Base-by-base conservation (phyloP, 768 basidiomycete species). In the Galerina marginata region DNA sequence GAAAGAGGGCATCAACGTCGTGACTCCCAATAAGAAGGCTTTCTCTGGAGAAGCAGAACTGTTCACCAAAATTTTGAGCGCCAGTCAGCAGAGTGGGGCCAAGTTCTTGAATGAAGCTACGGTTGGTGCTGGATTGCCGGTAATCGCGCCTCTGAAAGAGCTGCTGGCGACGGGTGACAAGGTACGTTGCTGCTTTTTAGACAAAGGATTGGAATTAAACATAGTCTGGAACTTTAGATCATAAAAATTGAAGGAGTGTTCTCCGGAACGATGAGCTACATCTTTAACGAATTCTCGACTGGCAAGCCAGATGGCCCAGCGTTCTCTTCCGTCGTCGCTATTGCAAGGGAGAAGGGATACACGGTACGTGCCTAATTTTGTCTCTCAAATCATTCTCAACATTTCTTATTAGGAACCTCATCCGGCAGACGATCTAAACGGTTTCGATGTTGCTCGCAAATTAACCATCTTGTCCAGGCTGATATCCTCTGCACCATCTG, bases 21-120 rank as follows among this genome's bases (percentile, higher is more conserved):
- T 96, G 47, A 99, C 97, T 1, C 96, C 97, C 14, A 99, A 99
- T 82, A 99, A 99, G 76, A 99, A 98, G 76, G 97, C 92, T 0
- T 94, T 89, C 71, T 96, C 94, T 12, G 89, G 90, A 0, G 79
- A 86, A 16, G 77, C 87, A 29, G 67, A 65, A 16, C 77, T 97
- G 39, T 98, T 91, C 71, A 77, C 90, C 53, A 72, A 77, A 23
- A 95, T 99, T 64, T 62, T 90, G 23, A 69, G 69, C 4, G 86
- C 91, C 3, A 85, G 84, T 61, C 73, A 77, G 57, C 80, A 80
- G 58, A 82, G 84, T 54, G 85, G 87, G 3, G 85, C 88, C n/a
- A 81, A 85, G 62, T 91, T 87, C 71, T 77, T 92, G 64, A 89
- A 93, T 64, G 97, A 99, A 75, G 83, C 91, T 1, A 99, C 97